A percentile compares a stretch with the other conserved stretches of the same genome.
phyloP scores from a whole-genome alignment of 106 monocot genomes.

The Triglochin maritima region DNA sequence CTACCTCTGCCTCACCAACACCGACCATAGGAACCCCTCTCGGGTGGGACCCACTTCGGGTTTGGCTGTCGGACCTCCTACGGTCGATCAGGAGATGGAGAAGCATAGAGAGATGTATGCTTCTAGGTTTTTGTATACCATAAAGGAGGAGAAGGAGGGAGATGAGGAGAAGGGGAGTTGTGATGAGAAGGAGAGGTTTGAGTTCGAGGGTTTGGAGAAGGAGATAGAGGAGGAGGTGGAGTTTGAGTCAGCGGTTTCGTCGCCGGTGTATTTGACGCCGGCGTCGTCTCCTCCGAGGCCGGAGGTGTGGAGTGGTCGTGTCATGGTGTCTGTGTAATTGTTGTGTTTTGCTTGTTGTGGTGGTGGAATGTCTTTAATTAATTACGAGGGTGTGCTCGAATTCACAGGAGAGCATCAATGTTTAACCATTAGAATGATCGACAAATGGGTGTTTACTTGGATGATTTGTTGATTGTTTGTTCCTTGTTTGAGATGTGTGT shows the following conservation, averaged over 20 bases:
- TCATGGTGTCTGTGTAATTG: too few relatives aligned
- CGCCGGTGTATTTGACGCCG: conserved; percentile 14
- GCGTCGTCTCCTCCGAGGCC: conserved; percentile 5
- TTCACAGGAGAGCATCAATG: too few relatives aligned
- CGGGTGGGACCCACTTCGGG: not conserved
- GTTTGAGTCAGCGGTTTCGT: not conserved
- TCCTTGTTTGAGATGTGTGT: too few relatives aligned
- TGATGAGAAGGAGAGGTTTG: not conserved
- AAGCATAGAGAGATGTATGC: not conserved
- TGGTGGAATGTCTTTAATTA: too few relatives aligned
- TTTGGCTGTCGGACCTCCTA: not conserved
- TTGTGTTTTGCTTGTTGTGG: too few relatives aligned
- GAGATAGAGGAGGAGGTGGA: not conserved
- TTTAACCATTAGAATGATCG: too few relatives aligned
- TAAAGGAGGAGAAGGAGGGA: conserved; percentile 2
- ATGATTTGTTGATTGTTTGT: too few relatives aligned
- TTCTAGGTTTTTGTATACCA: not conserved
- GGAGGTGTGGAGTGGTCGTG: not conserved
- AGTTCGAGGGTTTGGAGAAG: not conserved
- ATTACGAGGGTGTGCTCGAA: too few relatives aligned
- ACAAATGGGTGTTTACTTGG: too few relatives aligned
- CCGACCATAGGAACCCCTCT: not conserved
- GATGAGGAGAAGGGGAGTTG: not conserved
- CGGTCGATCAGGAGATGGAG: not conserved
- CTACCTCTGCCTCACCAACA: conserved; percentile 1